Conservation (phyloP, 2,329 filamentous ascomycete genomes). For the Keithomyces neogunnii region DNA sequence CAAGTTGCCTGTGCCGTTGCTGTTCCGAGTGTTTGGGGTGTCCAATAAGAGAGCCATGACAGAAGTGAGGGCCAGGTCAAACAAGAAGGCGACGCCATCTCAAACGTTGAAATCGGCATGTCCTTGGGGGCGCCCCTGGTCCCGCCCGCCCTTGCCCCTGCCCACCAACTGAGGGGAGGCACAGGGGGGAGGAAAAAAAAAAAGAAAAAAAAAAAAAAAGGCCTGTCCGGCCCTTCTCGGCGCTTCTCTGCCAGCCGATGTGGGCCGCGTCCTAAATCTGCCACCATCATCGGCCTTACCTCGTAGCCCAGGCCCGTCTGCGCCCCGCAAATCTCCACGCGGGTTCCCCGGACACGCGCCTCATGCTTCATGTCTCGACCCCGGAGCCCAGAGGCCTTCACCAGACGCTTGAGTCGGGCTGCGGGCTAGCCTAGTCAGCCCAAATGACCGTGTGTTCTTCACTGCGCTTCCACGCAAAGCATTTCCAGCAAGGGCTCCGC, state of each 20-base stretch:
- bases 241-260: slow-evolving; percentile 20
- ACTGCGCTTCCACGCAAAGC: not conserved
- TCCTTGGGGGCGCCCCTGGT: no score
- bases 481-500: not conserved
- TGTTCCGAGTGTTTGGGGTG: not conserved
- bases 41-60: not conserved
- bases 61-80: not conserved
- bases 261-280: slow-evolving; percentile 6
- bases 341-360: slow-evolving; percentile 21
- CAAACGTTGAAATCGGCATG: not conserved
- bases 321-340: slow-evolving; percentile 9
- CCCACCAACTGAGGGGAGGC: no score
- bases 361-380: slow-evolving; percentile 3
- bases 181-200: not conserved
- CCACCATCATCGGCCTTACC: slow-evolving; percentile 20
- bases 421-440: not conserved
- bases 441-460: not conserved
- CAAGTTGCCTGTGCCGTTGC: not conserved
- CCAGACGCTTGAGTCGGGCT: not conserved
- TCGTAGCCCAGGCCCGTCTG: slow-evolving; percentile 18
- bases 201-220: not conserved
- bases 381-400: not conserved
- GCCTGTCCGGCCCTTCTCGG: slow-evolving; percentile 24
- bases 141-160: no score
- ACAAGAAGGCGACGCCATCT: not conserved